Base-by-base conservation (phyloP, 768 basidiomycete genomes). In the Lepiota venenata region DNA sequence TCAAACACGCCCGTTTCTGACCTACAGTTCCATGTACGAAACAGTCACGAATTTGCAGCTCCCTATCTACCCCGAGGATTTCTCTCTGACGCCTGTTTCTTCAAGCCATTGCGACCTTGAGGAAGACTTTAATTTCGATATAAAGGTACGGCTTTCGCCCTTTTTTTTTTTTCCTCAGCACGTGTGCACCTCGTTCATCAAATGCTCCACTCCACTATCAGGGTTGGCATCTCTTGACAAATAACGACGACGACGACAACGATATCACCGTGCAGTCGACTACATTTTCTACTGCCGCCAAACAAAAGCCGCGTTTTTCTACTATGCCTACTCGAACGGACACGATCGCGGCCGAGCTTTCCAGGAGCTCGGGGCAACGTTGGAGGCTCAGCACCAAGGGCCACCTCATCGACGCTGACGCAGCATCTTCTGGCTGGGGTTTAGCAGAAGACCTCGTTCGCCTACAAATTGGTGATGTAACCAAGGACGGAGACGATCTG, bases 381-480 rank as follows among this genome's bases (percentile, higher is more conserved):
- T 88, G 87, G 87, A 79, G 81, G 60, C 71, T 85, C 63, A 84
- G 82, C 60, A 76, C 71, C 55, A 81, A 74, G 51, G 87, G 83
- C 60, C 85, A 85, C 60, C 72, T 86, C 55, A 75, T 83, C 58
- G 83, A 88, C 66, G 69, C 78, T 25, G 78, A 79, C 15, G 73
- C 73, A 47, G 69, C 70, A 41, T 60, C 80, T 49, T 70, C 78
- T 49, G 79, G 81, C 45, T 91, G 88, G 88, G 84, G 85, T 50
- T 76, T 91, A 55, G 75, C 86, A 38, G 84, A 88, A 64, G 84
- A 85, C 58, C 82, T 91, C 49, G 84, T 82, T 59, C 82, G 85
- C 67, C 71, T 91, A 59, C 85, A 86, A 63, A 84, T 91, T 52
- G 75, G 74, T 59, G 79, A 82, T 57, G 78, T 76, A 55, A 67